Conservation (phyloP, 768 basidiomycete species). For the Hericium coralloides region DNA sequence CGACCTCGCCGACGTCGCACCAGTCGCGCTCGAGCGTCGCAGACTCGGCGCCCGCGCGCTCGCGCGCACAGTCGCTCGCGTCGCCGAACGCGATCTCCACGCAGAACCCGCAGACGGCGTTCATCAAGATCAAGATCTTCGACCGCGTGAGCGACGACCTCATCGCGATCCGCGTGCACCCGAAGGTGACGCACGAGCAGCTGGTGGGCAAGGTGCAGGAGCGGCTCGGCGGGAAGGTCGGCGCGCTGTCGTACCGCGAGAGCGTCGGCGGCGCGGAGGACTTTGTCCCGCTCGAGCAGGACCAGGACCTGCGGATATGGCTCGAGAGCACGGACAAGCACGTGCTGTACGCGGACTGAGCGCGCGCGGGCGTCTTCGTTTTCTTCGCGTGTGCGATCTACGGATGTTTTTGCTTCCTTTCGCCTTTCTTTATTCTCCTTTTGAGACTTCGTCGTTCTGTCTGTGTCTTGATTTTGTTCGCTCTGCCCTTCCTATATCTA, state of each 20-base stretch:
- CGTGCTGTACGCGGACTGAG: conserved; percentile 70
- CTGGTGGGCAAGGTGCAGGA: conserved; percentile 89
- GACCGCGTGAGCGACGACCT: conserved; percentile 89
- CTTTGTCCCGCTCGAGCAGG: conserved; percentile 53
- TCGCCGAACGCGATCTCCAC: conserved; percentile 61
- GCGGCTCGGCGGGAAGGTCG: conserved; percentile 70
- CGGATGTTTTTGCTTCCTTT: not conserved
- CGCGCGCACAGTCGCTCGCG: conserved; percentile 50
- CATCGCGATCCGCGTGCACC: conserved; percentile 95
- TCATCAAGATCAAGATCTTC: conserved; percentile 98
- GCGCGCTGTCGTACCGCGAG: conserved; percentile 64
- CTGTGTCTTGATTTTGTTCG: not conserved
- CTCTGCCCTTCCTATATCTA: not conserved
- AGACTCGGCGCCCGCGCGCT: conserved; percentile 28
- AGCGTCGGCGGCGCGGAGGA: conserved; percentile 55
- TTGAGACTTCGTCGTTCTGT: not conserved
- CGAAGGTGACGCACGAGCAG: conserved; percentile 76
- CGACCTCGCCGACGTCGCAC: conserved; percentile 2
- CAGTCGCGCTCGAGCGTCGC: conserved; percentile 31
- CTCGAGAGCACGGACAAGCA: conserved; percentile 74
- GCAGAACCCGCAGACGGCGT: conserved; percentile 73
- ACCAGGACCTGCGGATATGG: conserved; percentile 63
- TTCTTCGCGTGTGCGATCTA: not conserved
- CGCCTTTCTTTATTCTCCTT: not conserved
- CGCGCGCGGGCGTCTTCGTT: not conserved